A percentile compares a stretch with the other conserved stretches of the same genome.
Evolutionary conservation across 1,284 basidiomycete species (phyloP).

Genomic region (Ustilago tritici): DNA sequence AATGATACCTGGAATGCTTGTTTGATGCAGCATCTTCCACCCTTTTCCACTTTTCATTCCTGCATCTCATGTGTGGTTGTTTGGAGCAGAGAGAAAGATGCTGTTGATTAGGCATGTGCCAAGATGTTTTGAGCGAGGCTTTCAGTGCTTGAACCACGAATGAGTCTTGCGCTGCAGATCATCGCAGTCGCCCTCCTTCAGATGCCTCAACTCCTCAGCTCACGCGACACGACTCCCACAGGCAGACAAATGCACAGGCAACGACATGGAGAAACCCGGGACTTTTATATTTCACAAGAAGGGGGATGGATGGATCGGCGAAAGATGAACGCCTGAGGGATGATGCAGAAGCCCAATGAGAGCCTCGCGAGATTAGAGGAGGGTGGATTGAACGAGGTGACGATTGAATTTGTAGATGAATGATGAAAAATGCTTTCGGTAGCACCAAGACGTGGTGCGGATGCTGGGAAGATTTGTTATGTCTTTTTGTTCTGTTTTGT

Average conservation of each 20-base stretch:
- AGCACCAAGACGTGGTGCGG: slow-evolving; percentile 1
- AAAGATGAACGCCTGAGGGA: neutral
- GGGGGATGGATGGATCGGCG: neutral
- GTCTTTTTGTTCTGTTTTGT: neutral
- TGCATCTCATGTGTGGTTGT: neutral
- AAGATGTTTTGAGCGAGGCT: no score
- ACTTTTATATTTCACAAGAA: slow-evolving; percentile 15
- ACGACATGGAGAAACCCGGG: neutral
- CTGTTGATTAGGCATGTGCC: no score
- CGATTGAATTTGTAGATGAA: neutral
- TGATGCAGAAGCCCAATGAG: neutral
- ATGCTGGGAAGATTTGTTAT: neutral
- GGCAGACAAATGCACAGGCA: neutral
- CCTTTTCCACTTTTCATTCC: neutral
- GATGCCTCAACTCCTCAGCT: neutral
- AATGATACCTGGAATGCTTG: slow-evolving; percentile 16
- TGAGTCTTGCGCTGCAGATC: neutral
- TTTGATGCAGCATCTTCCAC: neutral
- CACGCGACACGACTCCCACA: neutral
- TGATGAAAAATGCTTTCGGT: slow-evolving; percentile 4
- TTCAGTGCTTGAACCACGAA: no score
- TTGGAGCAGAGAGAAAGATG: no score
- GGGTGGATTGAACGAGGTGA: neutral
- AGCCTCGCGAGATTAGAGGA: slow-evolving; percentile 4
- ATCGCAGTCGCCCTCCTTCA: neutral